Base-by-base conservation (phyloP, 129 eudicot species). In the Oenanthe sinensis region DNA sequence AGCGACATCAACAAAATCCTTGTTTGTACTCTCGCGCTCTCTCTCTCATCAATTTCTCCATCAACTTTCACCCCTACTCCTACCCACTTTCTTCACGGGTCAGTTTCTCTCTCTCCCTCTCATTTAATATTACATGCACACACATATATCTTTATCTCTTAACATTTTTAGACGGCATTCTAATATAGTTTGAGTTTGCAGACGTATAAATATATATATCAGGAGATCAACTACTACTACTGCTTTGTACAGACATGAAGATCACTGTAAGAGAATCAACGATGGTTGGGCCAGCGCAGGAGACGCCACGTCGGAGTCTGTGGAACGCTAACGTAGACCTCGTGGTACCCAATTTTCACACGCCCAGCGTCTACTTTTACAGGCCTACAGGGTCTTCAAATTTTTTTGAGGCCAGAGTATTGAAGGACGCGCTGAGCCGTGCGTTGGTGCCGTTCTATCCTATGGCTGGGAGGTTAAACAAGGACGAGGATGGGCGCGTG, bases 321-420 rank as follows among this genome's bases (percentile, higher is more conserved):
- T 91, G 97, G 97, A 87, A 84, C 84, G 85, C 97, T 4, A 87
- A 89, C 84, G 88, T 91, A n/a, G 97, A 91, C 75, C 74, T 91
- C 3, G 92, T 89, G 37, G 92, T 89, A 15, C 93, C 93, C 2
- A 87, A 84, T 75, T 86, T 89, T 73, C 93, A 89, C 83, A 87
- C 91, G 0, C 91, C 93, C 5, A 85, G 90, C 77, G 93, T 89
- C 44, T 91, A 89, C 76, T 89, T 92, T 77, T 89, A 92, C 81
- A 81, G 89, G 33, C 92, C 92, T 4, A 87, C 80, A 30, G 97
- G 95, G 6, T 86, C 91, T 5, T 12, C 84, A 0, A 86, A 85
- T 78, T 90, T 88, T 68, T 90, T 92, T 73, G 96, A 92, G 71
- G 80, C 94, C 3, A 80, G 46, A 52, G 82, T 87, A 69, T 70